phyloP scores from a whole-genome alignment of 768 basidiomycete genomes.

The Mycena metata region DNA sequence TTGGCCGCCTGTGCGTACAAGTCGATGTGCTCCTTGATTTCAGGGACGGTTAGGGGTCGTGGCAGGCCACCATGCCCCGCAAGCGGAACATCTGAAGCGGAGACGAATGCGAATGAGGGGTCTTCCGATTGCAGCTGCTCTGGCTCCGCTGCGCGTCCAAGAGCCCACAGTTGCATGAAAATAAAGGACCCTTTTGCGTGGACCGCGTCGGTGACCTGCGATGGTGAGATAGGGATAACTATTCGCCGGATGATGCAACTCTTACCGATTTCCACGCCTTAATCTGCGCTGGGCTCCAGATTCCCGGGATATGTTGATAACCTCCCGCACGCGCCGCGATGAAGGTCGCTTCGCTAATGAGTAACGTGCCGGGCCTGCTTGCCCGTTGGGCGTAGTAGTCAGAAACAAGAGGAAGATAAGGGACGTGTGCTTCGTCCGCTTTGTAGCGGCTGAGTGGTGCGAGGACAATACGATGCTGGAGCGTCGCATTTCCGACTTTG shows the following conservation, averaged over 20 bases:
- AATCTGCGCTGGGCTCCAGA: constrained; percentile 48
- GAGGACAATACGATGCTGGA: constrained; percentile 49
- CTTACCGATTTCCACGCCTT: constrained; percentile 57
- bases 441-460: constrained; percentile 52
- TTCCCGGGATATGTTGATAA: constrained; percentile 52
- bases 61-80: constrained; percentile 33
- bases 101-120: constrained; percentile 38
- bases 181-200: constrained; percentile 62
- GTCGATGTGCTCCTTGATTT: constrained; percentile 49
- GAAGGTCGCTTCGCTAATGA: constrained; percentile 60
- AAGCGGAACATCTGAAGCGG: constrained; percentile 40
- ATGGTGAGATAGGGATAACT: background rate
- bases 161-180: constrained; percentile 61
- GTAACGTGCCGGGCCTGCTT: constrained; percentile 48
- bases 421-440: constrained; percentile 42
- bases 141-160: constrained; percentile 51
- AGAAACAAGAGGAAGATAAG: constrained; percentile 40
- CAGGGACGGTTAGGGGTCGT: constrained; percentile 37
- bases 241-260: too few relatives aligned
- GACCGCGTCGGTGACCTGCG: constrained; percentile 58
- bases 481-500: background rate
- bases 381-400: constrained; percentile 50
- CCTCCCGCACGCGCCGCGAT: constrained; percentile 46
- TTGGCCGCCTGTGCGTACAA: constrained; percentile 35
- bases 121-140: constrained; percentile 46